A percentile compares a stretch with the other conserved stretches of the same genome.
Evolutionary conservation across 768 basidiomycete species (phyloP).

Genomic region (Sarcodon sp.): DNA sequence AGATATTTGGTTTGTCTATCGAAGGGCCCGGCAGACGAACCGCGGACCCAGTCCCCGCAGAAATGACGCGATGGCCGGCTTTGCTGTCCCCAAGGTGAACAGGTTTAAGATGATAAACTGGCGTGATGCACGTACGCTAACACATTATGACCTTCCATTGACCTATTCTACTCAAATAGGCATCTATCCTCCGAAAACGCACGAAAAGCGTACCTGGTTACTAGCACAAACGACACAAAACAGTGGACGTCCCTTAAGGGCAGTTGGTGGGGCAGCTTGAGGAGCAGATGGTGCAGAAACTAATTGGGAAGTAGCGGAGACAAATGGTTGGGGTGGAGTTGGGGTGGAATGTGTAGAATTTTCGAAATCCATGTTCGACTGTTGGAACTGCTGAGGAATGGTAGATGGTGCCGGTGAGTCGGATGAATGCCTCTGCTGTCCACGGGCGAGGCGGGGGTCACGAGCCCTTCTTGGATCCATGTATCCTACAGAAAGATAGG

Average conservation of each 20-base stretch:
- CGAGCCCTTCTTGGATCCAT: slow-evolving; percentile 74
- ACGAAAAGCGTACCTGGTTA: slow-evolving; percentile 61
- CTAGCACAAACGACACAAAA: slow-evolving; percentile 99
- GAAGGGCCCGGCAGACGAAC: slow-evolving; percentile 93
- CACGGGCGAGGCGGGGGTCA: slow-evolving; percentile 67
- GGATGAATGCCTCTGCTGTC: slow-evolving; percentile 4
- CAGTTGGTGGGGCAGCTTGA: slow-evolving; percentile 1
- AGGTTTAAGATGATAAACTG: not conserved
- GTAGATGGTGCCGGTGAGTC: slow-evolving; percentile 7
- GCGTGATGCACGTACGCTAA: slow-evolving; percentile 48
- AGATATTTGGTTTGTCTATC: slow-evolving; percentile 96
- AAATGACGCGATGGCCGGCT: slow-evolving; percentile 84
- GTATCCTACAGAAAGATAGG: slow-evolving; percentile 13
- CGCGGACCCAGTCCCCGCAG: slow-evolving; percentile 93
- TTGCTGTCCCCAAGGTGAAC: slow-evolving; percentile 42
- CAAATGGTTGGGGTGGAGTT: slow-evolving; percentile 11
- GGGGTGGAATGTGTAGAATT: slow-evolving; percentile 11
- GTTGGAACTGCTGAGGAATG: slow-evolving; percentile 2
- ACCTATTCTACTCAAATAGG: slow-evolving; percentile 58
- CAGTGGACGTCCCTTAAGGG: slow-evolving; percentile 59
- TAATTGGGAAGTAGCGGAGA: slow-evolving; percentile 12
- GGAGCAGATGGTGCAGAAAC: slow-evolving; percentile 5
- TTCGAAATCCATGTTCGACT: not conserved
- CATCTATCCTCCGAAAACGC: not conserved
- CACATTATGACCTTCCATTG: slow-evolving; percentile 96